Evolutionary conservation across 352 stramenopile genomes (phyloP).

Genomic region (Phytophthora hybrid): DNA sequence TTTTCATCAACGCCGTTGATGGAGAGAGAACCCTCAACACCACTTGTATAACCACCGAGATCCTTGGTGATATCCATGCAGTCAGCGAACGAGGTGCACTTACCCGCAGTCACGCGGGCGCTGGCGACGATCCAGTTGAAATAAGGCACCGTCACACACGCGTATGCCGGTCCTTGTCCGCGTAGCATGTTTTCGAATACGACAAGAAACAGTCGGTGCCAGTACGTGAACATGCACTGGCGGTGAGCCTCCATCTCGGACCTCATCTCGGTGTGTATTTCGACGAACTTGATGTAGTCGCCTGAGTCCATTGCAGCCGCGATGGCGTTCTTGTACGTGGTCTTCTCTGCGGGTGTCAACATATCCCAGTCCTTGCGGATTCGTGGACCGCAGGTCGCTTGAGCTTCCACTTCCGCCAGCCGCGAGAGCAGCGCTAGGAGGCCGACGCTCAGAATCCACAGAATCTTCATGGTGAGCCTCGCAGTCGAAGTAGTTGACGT

Average conservation of each 20-base stretch:
- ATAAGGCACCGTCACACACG: constrained; percentile 83
- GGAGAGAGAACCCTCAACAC: constrained; percentile 27
- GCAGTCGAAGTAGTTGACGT: background rate
- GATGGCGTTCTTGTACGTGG: constrained; percentile 57
- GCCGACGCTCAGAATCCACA: constrained; percentile 3
- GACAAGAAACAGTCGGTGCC: constrained; percentile 72
- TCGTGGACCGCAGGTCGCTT: constrained; percentile 37
- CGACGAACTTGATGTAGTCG: constrained; percentile 65
- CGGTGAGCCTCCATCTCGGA: constrained; percentile 59
- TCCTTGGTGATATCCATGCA: constrained; percentile 57
- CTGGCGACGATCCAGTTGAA: constrained; percentile 79
- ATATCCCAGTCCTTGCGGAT: constrained; percentile 55
- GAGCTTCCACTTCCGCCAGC: constrained; percentile 5
- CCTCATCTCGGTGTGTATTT: constrained; percentile 71
- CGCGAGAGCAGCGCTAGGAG: constrained; percentile 14
- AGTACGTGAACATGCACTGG: constrained; percentile 87
- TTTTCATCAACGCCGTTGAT: constrained; percentile 56
- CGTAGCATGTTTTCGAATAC: constrained; percentile 89
- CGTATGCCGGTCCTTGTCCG: constrained; percentile 51
- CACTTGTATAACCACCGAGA: constrained; percentile 48
- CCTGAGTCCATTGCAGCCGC: constrained; percentile 61
- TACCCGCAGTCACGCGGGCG: constrained; percentile 40
- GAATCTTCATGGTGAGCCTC: constrained; percentile 12
- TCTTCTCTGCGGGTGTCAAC: constrained; percentile 43
- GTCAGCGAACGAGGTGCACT: constrained; percentile 51